Conservation (phyloP, 2,329 filamentous ascomycete genomes). For the Fusarium pseudoanthophilum region DNA sequence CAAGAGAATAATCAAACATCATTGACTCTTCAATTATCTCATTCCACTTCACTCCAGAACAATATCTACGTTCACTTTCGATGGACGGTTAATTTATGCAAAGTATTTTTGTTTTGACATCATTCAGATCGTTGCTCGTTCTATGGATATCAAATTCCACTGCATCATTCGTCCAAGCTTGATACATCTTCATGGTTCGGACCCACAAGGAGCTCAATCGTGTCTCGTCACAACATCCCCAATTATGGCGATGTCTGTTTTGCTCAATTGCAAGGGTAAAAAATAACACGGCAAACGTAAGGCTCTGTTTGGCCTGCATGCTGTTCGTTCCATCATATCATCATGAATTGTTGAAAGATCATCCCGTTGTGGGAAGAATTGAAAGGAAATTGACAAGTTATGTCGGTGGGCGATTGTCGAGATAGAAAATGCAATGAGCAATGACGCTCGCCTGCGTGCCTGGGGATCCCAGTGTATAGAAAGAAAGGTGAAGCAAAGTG, state of each 20-base stretch:
- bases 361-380: slow-evolving; percentile 15
- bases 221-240: slow-evolving; percentile 31
- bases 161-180: slow-evolving; percentile 19
- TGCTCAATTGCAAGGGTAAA: slow-evolving; percentile 28
- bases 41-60: not conserved
- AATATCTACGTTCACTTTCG: not conserved
- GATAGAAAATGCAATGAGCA: slow-evolving; percentile 10
- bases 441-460: slow-evolving; percentile 6
- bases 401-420: slow-evolving; percentile 15
- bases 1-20: slow-evolving; percentile 1
- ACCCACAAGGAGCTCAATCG: slow-evolving; percentile 24
- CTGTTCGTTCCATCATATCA: slow-evolving; percentile 47
- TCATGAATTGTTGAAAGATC: slow-evolving; percentile 42
- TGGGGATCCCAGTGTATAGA: slow-evolving; percentile 28
- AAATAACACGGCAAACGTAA: slow-evolving; percentile 37
- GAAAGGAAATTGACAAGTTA: slow-evolving; percentile 22
- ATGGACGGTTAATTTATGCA: not conserved
- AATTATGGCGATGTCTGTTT: not conserved
- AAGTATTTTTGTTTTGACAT: slow-evolving; percentile 18
- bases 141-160: slow-evolving; percentile 42
- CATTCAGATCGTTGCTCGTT: slow-evolving; percentile 43
- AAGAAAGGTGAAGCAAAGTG: slow-evolving; percentile 17
- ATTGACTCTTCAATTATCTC: not conserved
- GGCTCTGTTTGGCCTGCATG: slow-evolving; percentile 44
- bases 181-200: slow-evolving; percentile 6